Base-by-base conservation (phyloP, 352 stramenopile species). In the Phytophthora melonis region DNA sequence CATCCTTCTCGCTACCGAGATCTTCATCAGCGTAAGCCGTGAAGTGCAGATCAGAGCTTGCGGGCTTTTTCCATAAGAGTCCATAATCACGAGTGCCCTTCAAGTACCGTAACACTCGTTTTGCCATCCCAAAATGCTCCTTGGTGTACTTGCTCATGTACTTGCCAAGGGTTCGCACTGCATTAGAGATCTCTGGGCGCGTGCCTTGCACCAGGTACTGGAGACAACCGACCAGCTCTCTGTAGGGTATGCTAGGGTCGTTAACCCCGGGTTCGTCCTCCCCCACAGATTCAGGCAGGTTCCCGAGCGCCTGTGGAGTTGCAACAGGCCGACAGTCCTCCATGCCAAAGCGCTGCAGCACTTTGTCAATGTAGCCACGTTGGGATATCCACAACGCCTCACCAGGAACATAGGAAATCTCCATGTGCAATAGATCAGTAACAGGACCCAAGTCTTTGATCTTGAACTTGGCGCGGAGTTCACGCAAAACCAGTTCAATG, bases 1-100 rank as follows among this genome's bases (percentile, higher is more conserved):
- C 43, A 58, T 70, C 63, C 8, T 61, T 62, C 36, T 61, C 62
- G n/a, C 36, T 56, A 30, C 52, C 39, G 21, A 68, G 62, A 58
- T 68, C 62, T 3, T 52, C 62, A 62, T 68, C 62, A 6, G 52
- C 50, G 10, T 68, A 61, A 19, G 52, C 62, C 21, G 39, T 61
- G 32, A 62, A 62, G 52, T 68, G 36, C 18, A 68, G 41, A 50
- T 68, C 52, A 25, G 62, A 39, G n/a, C 36, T 54, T 8, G 10
- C 10, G 34, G 52, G 16, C 8, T 53, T 70, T 41, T 58, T 14
- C 63, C 39, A 63, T 39, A 61, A 43, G 5, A 64, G n/a, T 47
- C 63, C 63, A 54, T 58, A 58, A 1, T 66, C 34, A 30, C 56
- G 14, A 27, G 56, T 65, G 6, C 54, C 30, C 58, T 52, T 1